A percentile compares a stretch with the other conserved stretches of the same genome.
phyloP scores from a whole-genome alignment of 1,284 basidiomycete genomes.

The Naganishia liquefaciens region DNA sequence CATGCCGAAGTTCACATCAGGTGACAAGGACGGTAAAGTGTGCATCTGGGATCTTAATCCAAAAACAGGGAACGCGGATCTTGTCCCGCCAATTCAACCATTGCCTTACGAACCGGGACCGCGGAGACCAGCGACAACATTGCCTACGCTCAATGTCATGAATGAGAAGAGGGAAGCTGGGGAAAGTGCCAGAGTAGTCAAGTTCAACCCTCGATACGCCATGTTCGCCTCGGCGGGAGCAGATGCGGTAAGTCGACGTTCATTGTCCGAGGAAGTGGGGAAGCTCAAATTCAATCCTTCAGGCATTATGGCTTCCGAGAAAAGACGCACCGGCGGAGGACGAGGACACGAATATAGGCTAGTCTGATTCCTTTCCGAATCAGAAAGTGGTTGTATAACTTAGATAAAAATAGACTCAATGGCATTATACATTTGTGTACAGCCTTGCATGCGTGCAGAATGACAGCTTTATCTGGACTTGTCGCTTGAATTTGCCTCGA shows the following conservation, averaged over 20 bases:
- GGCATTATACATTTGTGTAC: neutral
- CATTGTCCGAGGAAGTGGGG: neutral
- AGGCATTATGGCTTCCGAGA: constrained; percentile 72
- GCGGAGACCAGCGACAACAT: constrained; percentile 60
- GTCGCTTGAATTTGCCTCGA: neutral
- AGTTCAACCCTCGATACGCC: constrained; percentile 81
- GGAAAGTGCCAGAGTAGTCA: constrained; percentile 71
- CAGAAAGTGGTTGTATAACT: constrained; percentile 17
- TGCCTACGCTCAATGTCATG: constrained; percentile 63
- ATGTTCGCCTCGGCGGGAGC: constrained; percentile 85
- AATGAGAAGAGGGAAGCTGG: constrained; percentile 42
- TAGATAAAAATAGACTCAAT: neutral
- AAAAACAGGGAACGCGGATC: constrained; percentile 40
- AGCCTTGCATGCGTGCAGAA: neutral
- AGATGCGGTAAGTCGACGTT: constrained; percentile 67
- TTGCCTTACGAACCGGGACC: constrained; percentile 10
- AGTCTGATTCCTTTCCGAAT: neutral
- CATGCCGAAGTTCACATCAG: neutral
- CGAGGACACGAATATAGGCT: constrained; percentile 34
- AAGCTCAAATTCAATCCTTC: constrained; percentile 32
- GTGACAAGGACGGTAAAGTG: constrained; percentile 76
- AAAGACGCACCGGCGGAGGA: constrained; percentile 60
- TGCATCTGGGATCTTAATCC: constrained; percentile 69
- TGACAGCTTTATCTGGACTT: neutral
- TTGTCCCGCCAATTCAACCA: constrained; percentile 22